phyloP scores from a whole-genome alignment of 225 moss, liverwort and hornwort genomes.

The Bryum argenteum region DNA sequence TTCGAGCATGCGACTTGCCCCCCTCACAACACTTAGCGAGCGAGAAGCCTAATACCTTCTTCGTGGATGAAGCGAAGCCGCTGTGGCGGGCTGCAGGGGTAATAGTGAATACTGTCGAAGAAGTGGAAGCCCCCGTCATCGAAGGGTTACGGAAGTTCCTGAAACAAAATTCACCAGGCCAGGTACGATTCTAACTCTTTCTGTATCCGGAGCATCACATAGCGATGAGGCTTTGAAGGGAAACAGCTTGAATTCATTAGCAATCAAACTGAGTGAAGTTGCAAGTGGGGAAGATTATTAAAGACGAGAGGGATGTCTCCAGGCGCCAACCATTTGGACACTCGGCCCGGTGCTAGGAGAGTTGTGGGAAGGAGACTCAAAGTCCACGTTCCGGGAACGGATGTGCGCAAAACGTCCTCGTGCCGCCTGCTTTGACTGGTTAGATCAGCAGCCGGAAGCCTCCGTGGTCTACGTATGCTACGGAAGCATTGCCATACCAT shows the following conservation, averaged over 20 bases:
- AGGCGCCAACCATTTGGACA: constrained; percentile 19
- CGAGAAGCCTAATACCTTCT: constrained; percentile 18
- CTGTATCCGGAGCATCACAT: too few relatives aligned
- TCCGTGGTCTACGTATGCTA: constrained; percentile 29
- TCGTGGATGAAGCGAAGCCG: constrained; percentile 20
- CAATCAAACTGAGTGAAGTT: background rate
- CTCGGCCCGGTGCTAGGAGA: constrained; percentile 26
- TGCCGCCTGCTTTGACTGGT: constrained; percentile 25
- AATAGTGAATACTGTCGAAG: constrained; percentile 21
- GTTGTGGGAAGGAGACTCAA: constrained; percentile 15
- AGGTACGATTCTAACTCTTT: background rate
- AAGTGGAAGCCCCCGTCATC: constrained; percentile 21
- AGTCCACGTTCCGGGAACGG: constrained; percentile 6
- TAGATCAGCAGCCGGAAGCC: constrained; percentile 20
- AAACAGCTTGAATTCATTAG: too few relatives aligned
- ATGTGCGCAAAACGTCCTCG: background rate
- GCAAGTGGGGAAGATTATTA: background rate
- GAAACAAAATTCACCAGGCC: constrained; percentile 2
- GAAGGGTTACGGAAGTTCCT: constrained; percentile 23
- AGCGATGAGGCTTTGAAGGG: too few relatives aligned
- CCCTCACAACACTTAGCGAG: constrained; percentile 7
- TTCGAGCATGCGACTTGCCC: constrained; percentile 17
- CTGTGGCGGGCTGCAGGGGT: constrained; percentile 28
- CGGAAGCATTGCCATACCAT: constrained; percentile 28
- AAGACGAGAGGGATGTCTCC: background rate